Evolutionary conservation across 2,329 filamentous ascomycete genomes (phyloP).

Genomic region (Triangularia setosa): DNA sequence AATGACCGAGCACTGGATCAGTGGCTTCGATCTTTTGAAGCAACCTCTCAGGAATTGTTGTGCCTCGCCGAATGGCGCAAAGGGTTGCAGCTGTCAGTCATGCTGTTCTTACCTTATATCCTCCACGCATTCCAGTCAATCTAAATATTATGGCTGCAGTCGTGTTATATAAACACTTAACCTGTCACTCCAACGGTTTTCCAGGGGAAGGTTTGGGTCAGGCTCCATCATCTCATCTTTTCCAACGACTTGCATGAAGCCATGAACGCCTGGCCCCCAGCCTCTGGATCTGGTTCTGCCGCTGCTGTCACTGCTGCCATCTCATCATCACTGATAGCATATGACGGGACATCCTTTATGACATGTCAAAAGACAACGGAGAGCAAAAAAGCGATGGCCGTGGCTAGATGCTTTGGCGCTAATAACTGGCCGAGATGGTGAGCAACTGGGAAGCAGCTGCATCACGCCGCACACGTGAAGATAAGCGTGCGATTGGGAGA

Average conservation of each 20-base stretch:
- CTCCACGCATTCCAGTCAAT: background rate
- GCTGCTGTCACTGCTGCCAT: background rate
- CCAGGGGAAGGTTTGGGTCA: background rate
- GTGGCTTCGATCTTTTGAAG: background rate
- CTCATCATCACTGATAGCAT: background rate
- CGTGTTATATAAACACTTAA: constrained; percentile 5
- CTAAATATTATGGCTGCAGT: background rate
- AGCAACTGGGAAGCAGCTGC: background rate
- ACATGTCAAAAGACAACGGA: background rate
- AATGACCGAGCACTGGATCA: constrained; percentile 4
- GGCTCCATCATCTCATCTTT: constrained; percentile 3
- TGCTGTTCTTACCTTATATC: background rate
- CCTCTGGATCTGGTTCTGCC: background rate
- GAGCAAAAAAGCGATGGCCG: background rate
- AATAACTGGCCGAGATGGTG: background rate
- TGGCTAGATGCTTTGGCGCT: background rate
- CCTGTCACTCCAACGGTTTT: background rate
- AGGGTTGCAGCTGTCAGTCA: background rate
- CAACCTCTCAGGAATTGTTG: background rate
- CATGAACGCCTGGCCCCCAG: background rate
- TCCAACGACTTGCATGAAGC: background rate
- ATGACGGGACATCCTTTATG: background rate
- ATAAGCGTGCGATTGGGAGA: background rate
- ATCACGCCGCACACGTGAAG: background rate
- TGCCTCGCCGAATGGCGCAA: background rate